Evolutionary conservation across 352 stramenopile genomes (phyloP).

Genomic region (Achlya hypogyna): DNA sequence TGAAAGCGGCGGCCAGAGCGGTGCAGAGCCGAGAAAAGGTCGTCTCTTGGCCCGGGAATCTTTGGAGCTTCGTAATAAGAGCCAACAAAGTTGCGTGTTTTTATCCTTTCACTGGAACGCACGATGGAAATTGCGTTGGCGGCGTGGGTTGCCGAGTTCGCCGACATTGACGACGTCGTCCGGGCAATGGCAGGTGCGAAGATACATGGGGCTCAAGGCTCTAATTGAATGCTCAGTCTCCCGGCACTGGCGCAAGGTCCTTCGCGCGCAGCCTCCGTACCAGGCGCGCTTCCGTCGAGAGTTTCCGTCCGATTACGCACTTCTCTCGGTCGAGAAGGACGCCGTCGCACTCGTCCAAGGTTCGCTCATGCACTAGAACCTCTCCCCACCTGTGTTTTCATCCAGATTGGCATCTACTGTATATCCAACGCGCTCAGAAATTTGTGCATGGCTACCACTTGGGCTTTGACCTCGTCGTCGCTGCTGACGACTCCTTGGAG

Average conservation of each 20-base stretch:
- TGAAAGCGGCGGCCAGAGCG: too few relatives aligned
- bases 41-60: too few relatives aligned
- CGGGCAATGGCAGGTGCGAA: background rate
- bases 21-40: too few relatives aligned
- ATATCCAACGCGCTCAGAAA: background rate
- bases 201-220: background rate
- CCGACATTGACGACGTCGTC: background rate
- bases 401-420: constrained; percentile 14
- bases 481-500: background rate
- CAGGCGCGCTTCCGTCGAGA: background rate
- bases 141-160: background rate
- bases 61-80: too few relatives aligned
- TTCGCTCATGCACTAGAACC: background rate
- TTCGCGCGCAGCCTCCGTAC: background rate
- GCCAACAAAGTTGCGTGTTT: background rate
- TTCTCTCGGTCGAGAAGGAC: background rate
- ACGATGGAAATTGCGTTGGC: constrained; percentile 17
- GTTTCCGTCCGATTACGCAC: background rate
- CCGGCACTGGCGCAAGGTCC: background rate
- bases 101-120: background rate
- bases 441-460: constrained; percentile 5
- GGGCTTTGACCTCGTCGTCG: background rate
- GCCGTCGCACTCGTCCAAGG: background rate
- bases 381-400: background rate
- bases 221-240: constrained; percentile 1